Evolutionary conservation across 805 yeast genomes (phyloP).

Genomic region (Teunomyces barrocoloradensis): DNA sequence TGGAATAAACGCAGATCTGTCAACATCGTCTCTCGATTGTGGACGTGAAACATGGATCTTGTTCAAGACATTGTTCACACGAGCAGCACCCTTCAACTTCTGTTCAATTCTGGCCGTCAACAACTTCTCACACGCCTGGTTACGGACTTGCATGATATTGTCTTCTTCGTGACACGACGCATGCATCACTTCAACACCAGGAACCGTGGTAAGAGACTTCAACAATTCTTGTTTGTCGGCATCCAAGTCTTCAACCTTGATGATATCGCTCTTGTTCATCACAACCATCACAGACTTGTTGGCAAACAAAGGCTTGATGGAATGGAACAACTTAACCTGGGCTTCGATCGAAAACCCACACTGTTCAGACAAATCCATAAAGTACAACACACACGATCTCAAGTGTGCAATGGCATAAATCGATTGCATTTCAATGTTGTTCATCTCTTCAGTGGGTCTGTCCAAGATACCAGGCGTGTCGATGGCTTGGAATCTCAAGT

Average conservation of each 20-base stretch:
- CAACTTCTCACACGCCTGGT: conserved; percentile 95
- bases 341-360: conserved; percentile 98
- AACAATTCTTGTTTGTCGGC: conserved; percentile 71
- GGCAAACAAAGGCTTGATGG: conserved; percentile 95
- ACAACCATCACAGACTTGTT: conserved; percentile 96
- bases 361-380: conserved; percentile 98
- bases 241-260: conserved; percentile 79
- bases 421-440: conserved; percentile 98
- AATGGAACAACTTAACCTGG: conserved; percentile 94
- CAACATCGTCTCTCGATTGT: conserved; percentile 78
- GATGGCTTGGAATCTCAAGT: conserved; percentile 95
- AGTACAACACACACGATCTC: conserved; percentile 92
- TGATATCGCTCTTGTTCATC: conserved; percentile 90
- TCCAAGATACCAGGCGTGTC: conserved; percentile 99
- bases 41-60: conserved; percentile 95
- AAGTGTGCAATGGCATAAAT: conserved; percentile 98
- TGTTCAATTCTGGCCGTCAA: conserved; percentile 95
- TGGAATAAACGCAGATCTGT: conserved; percentile 80
- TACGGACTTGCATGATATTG: conserved; percentile 92
- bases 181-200: conserved; percentile 89
- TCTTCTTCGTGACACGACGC: conserved; percentile 93
- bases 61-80: conserved; percentile 85
- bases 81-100: conserved; percentile 88
- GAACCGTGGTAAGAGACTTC: conserved; percentile 57
- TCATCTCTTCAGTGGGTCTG: conserved; percentile 99